Percentiles rank a stretch among this genome's conserved stretches.
Conservation (phyloP, 768 basidiomycete species). For the Mycena metata region DNA sequence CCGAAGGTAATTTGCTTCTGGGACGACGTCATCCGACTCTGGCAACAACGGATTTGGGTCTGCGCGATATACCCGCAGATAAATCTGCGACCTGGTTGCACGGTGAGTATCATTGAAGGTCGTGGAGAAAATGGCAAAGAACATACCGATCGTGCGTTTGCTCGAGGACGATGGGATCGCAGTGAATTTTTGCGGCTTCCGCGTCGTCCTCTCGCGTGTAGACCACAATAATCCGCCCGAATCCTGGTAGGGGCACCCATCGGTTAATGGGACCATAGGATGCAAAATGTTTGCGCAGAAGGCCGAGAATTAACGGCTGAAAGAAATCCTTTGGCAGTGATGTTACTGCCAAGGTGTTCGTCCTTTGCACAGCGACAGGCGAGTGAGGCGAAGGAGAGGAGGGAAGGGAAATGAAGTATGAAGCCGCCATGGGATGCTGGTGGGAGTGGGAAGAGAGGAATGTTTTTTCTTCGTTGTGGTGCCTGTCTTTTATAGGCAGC, state of each 20-base stretch:
- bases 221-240: slow-evolving; percentile 87
- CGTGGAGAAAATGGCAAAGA: slow-evolving; percentile 23
- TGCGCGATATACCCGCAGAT: slow-evolving; percentile 79
- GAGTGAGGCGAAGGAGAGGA: slow-evolving; percentile 31
- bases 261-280: slow-evolving; percentile 86
- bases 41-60: slow-evolving; percentile 74
- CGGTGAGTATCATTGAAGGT: neutral
- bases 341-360: slow-evolving; percentile 90
- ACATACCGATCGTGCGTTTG: slow-evolving; percentile 66
- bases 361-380: slow-evolving; percentile 49
- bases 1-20: slow-evolving; percentile 69
- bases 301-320: slow-evolving; percentile 72
- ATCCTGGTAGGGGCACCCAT: slow-evolving; percentile 90
- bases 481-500: neutral
- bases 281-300: slow-evolving; percentile 80
- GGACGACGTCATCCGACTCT: slow-evolving; percentile 45
- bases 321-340: slow-evolving; percentile 85
- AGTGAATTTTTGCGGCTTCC: slow-evolving; percentile 73
- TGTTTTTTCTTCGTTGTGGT: neutral
- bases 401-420: slow-evolving; percentile 38
- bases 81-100: slow-evolving; percentile 58
- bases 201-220: slow-evolving; percentile 75
- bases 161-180: slow-evolving; percentile 75
- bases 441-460: neutral
- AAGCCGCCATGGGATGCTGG: slow-evolving; percentile 24